Evolutionary conservation across 495 filamentous ascomycete species (phyloP).

Genomic region (Bryoglossum gracile): DNA sequence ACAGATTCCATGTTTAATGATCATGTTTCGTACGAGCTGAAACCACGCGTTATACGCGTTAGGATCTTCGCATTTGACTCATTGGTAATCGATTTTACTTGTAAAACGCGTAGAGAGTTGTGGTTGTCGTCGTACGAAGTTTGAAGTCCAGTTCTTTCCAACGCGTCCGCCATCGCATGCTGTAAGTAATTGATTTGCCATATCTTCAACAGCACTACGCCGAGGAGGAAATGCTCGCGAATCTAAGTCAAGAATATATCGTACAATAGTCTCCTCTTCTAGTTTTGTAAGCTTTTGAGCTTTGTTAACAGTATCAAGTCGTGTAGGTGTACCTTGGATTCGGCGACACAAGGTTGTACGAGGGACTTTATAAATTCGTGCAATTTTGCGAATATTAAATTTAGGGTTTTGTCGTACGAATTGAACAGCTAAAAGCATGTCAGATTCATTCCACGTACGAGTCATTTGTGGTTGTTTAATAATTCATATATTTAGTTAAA

Average conservation of each 20-base stretch:
- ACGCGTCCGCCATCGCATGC: background rate
- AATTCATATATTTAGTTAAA: too few relatives aligned
- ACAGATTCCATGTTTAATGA: slow-evolving; percentile 31
- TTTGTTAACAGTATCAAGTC: background rate
- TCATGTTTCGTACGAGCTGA: slow-evolving; percentile 27
- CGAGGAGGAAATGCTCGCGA: background rate
- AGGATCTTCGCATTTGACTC: slow-evolving; percentile 32
- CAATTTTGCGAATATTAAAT: background rate
- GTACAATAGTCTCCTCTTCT: background rate
- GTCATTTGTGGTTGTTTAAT: too few relatives aligned
- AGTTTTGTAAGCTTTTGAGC: background rate
- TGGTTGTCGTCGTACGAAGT: background rate
- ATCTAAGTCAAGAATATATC: background rate
- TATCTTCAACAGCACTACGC: background rate
- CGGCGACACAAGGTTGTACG: background rate
- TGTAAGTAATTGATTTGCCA: background rate
- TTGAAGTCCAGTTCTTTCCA: background rate
- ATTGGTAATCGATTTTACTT: slow-evolving; percentile 2
- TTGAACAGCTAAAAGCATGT: slow-evolving; percentile 2
- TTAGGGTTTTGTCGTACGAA: background rate
- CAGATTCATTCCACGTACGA: too few relatives aligned
- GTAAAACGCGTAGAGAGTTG: background rate
- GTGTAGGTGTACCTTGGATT: background rate
- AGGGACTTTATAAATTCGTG: background rate
- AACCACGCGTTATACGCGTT: slow-evolving; percentile 31